Conservation (phyloP, 352 stramenopile genomes). For the Pythium pyrilobum region DNA sequence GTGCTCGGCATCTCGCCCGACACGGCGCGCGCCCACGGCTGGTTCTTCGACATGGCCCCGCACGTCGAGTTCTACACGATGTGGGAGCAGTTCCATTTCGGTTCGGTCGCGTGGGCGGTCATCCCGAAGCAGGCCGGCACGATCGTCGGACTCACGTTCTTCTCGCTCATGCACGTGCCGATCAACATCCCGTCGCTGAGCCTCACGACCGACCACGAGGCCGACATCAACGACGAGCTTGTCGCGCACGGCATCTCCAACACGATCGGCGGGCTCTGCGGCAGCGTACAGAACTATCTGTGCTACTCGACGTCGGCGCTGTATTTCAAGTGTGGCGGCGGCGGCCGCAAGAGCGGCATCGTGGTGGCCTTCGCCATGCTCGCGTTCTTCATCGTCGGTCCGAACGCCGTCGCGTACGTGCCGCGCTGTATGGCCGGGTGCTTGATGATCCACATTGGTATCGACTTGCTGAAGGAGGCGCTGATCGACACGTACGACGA, state of each 20-base stretch:
- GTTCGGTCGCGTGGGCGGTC: slow-evolving; percentile 52
- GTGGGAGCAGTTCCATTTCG: slow-evolving; percentile 74
- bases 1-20: slow-evolving; percentile 46
- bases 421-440: slow-evolving; percentile 92
- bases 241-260: slow-evolving; percentile 92
- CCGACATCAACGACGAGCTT: slow-evolving; percentile 92
- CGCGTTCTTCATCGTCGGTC: slow-evolving; percentile 87
- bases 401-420: slow-evolving; percentile 79
- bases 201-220: slow-evolving; percentile 79
- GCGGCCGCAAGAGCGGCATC: slow-evolving; percentile 55
- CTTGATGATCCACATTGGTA: slow-evolving; percentile 89
- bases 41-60: slow-evolving; percentile 71
- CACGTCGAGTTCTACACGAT: slow-evolving; percentile 68
- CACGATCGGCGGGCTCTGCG: slow-evolving; percentile 73
- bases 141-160: slow-evolving; percentile 86
- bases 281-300: slow-evolving; percentile 90
- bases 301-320: slow-evolving; percentile 83
- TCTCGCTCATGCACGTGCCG: slow-evolving; percentile 93
- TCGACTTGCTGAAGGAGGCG: slow-evolving; percentile 88
- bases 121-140: slow-evolving; percentile 73
- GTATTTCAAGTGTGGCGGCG: slow-evolving; percentile 87
- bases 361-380: slow-evolving; percentile 64
- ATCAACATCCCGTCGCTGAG: slow-evolving; percentile 93
- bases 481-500: slow-evolving; percentile 85
- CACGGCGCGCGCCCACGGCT: slow-evolving; percentile 54